Evolutionary conservation across 768 basidiomycete species (phyloP).

Genomic region (Lactifluus subvellereus): DNA sequence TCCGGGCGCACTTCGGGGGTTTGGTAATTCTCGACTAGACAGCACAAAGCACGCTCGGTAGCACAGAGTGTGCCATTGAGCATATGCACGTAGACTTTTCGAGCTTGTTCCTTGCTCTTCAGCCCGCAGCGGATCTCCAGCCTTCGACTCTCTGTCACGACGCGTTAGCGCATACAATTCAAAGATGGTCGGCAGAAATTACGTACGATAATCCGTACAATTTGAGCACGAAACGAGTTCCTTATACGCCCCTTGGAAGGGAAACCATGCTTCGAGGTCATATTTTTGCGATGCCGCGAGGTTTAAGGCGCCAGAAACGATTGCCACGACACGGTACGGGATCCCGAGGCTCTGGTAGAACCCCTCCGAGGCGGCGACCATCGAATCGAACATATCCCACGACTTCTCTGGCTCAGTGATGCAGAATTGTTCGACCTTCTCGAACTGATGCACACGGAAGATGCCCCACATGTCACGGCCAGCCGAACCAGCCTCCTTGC

Average conservation of each 20-base stretch:
- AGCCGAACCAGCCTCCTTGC: conserved; percentile 96
- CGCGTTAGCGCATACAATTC: neutral
- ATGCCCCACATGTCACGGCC: conserved; percentile 99
- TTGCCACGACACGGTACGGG: conserved; percentile 88
- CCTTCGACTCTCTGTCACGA: conserved; percentile 70
- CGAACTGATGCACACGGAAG: conserved; percentile 99
- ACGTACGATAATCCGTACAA: conserved; percentile 98
- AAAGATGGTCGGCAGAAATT: neutral
- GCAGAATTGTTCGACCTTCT: conserved; percentile 97
- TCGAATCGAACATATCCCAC: conserved; percentile 88
- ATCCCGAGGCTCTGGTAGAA: conserved; percentile 95
- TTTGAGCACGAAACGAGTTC: conserved; percentile 97
- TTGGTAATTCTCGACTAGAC: conserved; percentile 98
- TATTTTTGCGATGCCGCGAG: conserved; percentile 96
- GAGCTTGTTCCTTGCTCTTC: conserved; percentile 83
- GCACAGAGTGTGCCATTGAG: conserved; percentile 97
- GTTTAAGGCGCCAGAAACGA: conserved; percentile 95
- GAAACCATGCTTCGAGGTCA: conserved; percentile 99
- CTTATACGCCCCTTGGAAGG: conserved; percentile 93
- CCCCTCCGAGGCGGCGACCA: conserved; percentile 84
- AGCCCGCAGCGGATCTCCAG: conserved; percentile 92
- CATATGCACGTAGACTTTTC: conserved; percentile 98
- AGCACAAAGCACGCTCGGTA: conserved; percentile 93
- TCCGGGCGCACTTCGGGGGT: conserved; percentile 73
- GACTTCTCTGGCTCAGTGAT: conserved; percentile 92